phyloP scores from a whole-genome alignment of 2,329 filamentous ascomycete genomes.

The Pseudogymnoascus sp. region DNA sequence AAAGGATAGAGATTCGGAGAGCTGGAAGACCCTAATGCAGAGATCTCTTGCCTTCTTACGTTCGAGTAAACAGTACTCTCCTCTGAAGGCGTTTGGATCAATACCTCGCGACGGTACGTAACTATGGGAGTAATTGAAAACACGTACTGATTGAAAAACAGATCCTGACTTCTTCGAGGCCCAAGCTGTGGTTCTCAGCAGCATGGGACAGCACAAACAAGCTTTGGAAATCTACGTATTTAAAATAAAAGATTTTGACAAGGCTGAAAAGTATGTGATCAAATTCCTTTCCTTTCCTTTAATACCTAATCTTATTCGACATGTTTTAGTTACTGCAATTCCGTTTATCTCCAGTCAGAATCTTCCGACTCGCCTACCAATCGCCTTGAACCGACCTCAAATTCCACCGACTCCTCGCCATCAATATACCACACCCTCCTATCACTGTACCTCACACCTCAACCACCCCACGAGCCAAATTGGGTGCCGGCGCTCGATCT shows the following conservation, averaged over 20 bases:
- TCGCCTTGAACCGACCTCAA: constrained; percentile 26
- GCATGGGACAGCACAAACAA: constrained; percentile 92
- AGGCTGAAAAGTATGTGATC: constrained; percentile 75
- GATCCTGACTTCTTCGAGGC: constrained; percentile 82
- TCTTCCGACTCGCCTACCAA: constrained; percentile 24
- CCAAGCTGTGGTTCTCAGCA: constrained; percentile 81
- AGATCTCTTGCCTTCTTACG: constrained; percentile 67
- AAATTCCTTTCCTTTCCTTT: neutral
- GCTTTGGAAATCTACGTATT: constrained; percentile 97
- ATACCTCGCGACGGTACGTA: constrained; percentile 69
- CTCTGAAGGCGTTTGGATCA: constrained; percentile 64
- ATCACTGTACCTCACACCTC: constrained; percentile 78
- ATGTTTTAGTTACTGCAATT: constrained; percentile 69
- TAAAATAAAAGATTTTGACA: constrained; percentile 74
- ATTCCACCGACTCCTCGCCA: constrained; percentile 44
- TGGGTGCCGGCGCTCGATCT: constrained; percentile 75
- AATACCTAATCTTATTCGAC: constrained; percentile 17
- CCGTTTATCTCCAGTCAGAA: constrained; percentile 58
- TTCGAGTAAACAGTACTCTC: constrained; percentile 70
- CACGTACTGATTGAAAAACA: constrained; percentile 30
- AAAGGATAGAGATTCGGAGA: constrained; percentile 34
- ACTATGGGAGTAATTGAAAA: neutral
- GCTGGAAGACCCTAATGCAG: constrained; percentile 50
- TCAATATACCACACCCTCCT: constrained; percentile 91
- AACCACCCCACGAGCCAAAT: constrained; percentile 60